These are phyloP conservation scores for Arctostaphylos glauca DNA, from an alignment of 148 eudicot species.

Conservation along the genomic window DNA sequence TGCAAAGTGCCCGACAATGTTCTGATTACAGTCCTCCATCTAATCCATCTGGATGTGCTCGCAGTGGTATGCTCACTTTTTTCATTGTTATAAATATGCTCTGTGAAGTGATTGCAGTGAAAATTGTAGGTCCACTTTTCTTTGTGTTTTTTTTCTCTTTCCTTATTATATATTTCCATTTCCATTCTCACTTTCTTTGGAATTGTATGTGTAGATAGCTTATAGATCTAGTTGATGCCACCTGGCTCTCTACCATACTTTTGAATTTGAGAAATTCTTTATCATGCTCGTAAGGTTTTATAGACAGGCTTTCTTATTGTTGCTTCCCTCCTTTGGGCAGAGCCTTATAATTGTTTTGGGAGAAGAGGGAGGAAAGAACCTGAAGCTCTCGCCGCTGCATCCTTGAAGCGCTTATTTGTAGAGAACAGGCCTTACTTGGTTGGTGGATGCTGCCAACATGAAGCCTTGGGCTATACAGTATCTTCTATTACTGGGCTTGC, in stretches of 20 bases:
- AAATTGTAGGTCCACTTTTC: background rate
- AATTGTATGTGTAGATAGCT: background rate
- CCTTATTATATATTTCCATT: background rate
- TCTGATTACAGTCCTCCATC: constrained; percentile 53
- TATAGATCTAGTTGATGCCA: constrained; percentile 3
- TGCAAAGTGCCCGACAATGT: constrained; percentile 30
- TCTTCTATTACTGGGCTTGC: constrained; percentile 25
- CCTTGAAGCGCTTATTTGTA: constrained; percentile 76
- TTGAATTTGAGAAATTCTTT: background rate
- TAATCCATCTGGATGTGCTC: constrained; percentile 96
- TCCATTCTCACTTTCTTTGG: background rate
- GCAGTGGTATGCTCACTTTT: constrained; percentile 57
- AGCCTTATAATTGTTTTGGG: constrained; percentile 76
- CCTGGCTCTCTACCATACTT: background rate
- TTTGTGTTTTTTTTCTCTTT: background rate
- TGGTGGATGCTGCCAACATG: constrained; percentile 71
- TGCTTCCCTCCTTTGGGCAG: constrained; percentile 38
- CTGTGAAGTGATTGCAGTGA: background rate
- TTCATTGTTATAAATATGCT: background rate
- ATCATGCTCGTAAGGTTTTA: constrained; percentile 2
- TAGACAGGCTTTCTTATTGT: constrained; percentile 3
- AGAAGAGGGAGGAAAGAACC: constrained; percentile 90
- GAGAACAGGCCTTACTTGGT: constrained; percentile 83
- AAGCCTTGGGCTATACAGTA: constrained; percentile 28
- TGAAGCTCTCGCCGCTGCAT: constrained; percentile 79